Conservation (phyloP, 257 asterid genomes). For the Nicotiana tomentosiformis region DNA sequence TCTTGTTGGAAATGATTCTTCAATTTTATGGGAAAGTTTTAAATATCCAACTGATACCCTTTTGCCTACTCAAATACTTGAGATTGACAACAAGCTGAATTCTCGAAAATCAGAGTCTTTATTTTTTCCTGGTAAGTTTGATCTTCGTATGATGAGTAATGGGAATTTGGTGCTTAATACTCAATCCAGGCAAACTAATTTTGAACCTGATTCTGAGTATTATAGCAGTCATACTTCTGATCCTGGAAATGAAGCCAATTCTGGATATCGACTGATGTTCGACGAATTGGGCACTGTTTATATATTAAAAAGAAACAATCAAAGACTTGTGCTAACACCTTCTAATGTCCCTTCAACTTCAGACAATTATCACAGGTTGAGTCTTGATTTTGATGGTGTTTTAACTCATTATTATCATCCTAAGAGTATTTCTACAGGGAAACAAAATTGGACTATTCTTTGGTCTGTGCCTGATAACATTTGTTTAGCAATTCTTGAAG, state of each 20-base stretch:
- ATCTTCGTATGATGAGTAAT: slow-evolving; percentile 16
- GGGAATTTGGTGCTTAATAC: slow-evolving; percentile 42
- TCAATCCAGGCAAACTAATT: slow-evolving; percentile 16
- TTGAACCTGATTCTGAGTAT: slow-evolving; percentile 27
- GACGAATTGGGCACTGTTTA: slow-evolving; percentile 20
- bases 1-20: slow-evolving; percentile 15
- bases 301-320: slow-evolving; percentile 22
- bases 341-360: slow-evolving; percentile 17
- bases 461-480: slow-evolving; percentile 31
- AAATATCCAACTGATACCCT: slow-evolving; percentile 27
- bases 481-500: slow-evolving; percentile 11
- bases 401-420: slow-evolving; percentile 38
- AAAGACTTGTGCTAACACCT: background rate
- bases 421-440: slow-evolving; percentile 5
- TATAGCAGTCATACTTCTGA: slow-evolving; percentile 25
- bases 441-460: slow-evolving; percentile 22
- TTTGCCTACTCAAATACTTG: slow-evolving; percentile 23
- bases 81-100: background rate
- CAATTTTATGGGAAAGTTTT: slow-evolving; percentile 50
- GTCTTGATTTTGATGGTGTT: slow-evolving; percentile 46
- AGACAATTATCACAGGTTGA: slow-evolving; percentile 33
- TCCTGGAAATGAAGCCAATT: slow-evolving; percentile 12
- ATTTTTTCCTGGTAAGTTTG: slow-evolving; percentile 45
- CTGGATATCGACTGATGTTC: slow-evolving; percentile 34
- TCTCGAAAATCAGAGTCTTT: slow-evolving; percentile 15